Base-by-base conservation (phyloP, 441 rosid genomes). In the Erodium chrysanthum region DNA sequence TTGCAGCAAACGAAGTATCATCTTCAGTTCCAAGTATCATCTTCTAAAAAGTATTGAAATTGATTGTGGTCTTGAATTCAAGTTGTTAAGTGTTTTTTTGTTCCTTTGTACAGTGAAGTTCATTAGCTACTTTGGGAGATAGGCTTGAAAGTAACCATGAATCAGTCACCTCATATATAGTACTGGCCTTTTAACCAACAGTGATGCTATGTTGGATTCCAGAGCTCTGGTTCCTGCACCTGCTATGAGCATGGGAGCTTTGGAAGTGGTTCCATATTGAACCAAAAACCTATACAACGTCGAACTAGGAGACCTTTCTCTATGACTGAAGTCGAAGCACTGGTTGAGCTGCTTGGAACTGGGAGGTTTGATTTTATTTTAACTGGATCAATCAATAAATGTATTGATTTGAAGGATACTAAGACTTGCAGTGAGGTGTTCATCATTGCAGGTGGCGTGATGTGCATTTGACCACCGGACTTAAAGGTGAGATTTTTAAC, bases 261-360 rank as follows among this genome's bases (percentile, higher is more conserved):
- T 33, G 37, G 37, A 33, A 33, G 37, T 1, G 37, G 37, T 0
- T 33, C 37, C 37, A 6, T n/a, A n/a, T 8, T 33, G 37, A 33
- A 33, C 37, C 37, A 33, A 8, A 33, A 87, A 69, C 79, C 82
- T 68, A 85, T 66, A 40, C 97, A 86, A 79, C 96, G 99, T 69
- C 86, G 99, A 83, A 88, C 86, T 74, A 94, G 97, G 77, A 96
- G 99, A 84, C 97, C 99, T 76, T 94, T 94, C 88, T 88, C 99
- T 61, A 96, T 94, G 65, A 14, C 88, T 73, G 99, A 94, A 85
- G 99, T 94, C 64, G 99, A 94, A 85, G 96, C 96, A 65, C 84
- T 94, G 77, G 97, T 94, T 76, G 97, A 94, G 86, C 83, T 86
- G 76, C 91, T 91, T 64, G 97, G 99, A 58, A 94, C 99, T 11